phyloP scores from a whole-genome alignment of 805 yeast species.

The Novakomyces olei region DNA sequence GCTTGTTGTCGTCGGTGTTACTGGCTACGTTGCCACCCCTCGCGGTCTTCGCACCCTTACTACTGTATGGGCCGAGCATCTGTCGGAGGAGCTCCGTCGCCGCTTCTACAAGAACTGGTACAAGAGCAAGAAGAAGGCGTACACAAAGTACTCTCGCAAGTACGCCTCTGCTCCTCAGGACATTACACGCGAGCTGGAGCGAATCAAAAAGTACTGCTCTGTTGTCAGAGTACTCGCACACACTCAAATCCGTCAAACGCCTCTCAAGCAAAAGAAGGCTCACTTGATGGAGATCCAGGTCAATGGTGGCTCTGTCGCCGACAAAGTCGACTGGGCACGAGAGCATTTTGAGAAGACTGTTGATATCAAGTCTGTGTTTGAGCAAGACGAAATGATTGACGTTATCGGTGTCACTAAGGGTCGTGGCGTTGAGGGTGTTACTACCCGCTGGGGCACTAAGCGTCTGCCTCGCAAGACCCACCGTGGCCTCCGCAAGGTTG shows the following conservation, averaged over 20 bases:
- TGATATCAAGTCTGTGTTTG: constrained; percentile 84
- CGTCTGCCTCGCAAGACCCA: constrained; percentile 99
- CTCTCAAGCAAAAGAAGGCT: constrained; percentile 98
- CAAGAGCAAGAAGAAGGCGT: constrained; percentile 99
- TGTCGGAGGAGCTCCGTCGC: constrained; percentile 97
- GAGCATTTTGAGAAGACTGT: constrained; percentile 99
- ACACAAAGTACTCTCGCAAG: constrained; percentile 98
- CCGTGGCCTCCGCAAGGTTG: constrained; percentile 99
- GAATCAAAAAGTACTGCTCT: constrained; percentile 94
- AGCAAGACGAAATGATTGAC: constrained; percentile 96
- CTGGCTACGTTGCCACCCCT: constrained; percentile 99
- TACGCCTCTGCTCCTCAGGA: constrained; percentile 59
- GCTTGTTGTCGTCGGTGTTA: constrained; percentile 97
- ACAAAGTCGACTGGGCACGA: constrained; percentile 96
- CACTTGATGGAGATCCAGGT: constrained; percentile 98
- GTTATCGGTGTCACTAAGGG: constrained; percentile 99
- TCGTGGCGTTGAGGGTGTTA: constrained; percentile 99
- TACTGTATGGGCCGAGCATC: constrained; percentile 99
- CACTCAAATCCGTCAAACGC: constrained; percentile 99
- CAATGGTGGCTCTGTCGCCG: constrained; percentile 97
- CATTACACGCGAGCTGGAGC: constrained; percentile 88
- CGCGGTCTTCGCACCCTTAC: constrained; percentile 98
- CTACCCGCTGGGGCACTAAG: constrained; percentile 99
- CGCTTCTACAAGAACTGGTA: constrained; percentile 99
- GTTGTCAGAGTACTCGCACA: constrained; percentile 98